Conservation (phyloP, 1,284 basidiomycete species). For the Meira nashicola region DNA sequence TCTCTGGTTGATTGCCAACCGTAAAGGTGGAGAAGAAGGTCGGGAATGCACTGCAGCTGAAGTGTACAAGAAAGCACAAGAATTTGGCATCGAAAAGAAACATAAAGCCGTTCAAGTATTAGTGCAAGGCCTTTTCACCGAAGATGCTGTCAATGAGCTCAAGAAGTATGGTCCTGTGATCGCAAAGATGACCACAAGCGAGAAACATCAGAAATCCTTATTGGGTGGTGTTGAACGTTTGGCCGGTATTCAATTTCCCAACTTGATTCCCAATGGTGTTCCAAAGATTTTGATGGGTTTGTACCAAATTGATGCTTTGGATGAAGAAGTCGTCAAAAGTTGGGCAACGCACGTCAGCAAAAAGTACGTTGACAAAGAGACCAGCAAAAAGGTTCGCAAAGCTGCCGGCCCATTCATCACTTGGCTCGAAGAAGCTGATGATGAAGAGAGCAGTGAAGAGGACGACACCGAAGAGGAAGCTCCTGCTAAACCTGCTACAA, state of each 20-base stretch:
- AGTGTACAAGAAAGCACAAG: conserved; percentile 83
- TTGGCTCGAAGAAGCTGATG: conserved; percentile 51
- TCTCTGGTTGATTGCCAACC: conserved; percentile 78
- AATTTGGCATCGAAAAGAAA: conserved; percentile 89
- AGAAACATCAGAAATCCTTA: conserved; percentile 92
- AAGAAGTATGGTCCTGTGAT: conserved; percentile 70
- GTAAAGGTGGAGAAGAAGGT: conserved; percentile 55
- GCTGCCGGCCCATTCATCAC: conserved; percentile 85
- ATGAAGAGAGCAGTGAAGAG: conserved; percentile 46
- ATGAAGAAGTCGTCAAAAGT: conserved; percentile 81
- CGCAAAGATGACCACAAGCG: conserved; percentile 64
- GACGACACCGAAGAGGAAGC: conserved; percentile 30
- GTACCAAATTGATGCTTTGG: conserved; percentile 87
- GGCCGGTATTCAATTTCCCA: conserved; percentile 41
- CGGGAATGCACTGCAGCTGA: conserved; percentile 57
- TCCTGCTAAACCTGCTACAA: conserved; percentile 14
- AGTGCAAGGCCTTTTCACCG: conserved; percentile 79
- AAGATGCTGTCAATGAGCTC: conserved; percentile 71
- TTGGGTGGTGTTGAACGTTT: conserved; percentile 59
- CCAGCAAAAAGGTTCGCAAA: conserved; percentile 89
- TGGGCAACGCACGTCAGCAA: conserved; percentile 98
- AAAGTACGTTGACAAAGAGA: conserved; percentile 92
- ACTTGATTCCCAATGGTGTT: conserved; percentile 56
- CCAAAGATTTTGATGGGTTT: conserved; percentile 92
- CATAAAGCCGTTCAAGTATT: conserved; percentile 85